Conservation (phyloP, 2,329 filamentous ascomycete species). For the Aureobasidium uvarum region DNA sequence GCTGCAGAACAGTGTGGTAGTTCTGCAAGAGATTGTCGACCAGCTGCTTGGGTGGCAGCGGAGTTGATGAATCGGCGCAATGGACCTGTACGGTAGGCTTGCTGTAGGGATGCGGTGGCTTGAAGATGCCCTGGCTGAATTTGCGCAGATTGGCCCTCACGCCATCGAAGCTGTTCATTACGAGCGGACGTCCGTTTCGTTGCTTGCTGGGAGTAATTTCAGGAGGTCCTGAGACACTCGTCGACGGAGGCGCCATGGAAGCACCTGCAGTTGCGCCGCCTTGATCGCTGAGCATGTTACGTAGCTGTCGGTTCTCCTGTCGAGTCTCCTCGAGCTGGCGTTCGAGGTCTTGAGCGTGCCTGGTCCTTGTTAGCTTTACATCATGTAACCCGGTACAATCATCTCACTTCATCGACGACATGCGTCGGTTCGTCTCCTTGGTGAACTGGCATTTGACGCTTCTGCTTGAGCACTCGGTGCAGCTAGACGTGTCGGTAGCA, state of each 20-base stretch:
- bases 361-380: conserved; percentile 33
- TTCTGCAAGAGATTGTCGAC: conserved; percentile 71
- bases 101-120: conserved; percentile 68
- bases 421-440: conserved; percentile 95
- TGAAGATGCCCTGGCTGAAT: conserved; percentile 76
- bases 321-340: conserved; percentile 80
- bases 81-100: conserved; percentile 49
- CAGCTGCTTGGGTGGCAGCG: conserved; percentile 66
- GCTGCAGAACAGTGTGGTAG: conserved; percentile 75
- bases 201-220: conserved; percentile 45
- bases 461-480: conserved; percentile 93
- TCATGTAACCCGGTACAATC: not conserved
- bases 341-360: conserved; percentile 92
- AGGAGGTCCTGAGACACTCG: not conserved
- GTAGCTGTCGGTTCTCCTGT: conserved; percentile 73
- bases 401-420: conserved; percentile 92
- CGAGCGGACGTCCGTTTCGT: conserved; percentile 59
- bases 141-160: conserved; percentile 70
- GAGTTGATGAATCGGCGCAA: conserved; percentile 43
- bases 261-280: conserved; percentile 11
- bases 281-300: conserved; percentile 57
- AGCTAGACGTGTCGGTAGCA: conserved; percentile 92
- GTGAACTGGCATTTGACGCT: conserved; percentile 99
- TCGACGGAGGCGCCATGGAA: not conserved
- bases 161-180: conserved; percentile 66